These are phyloP conservation scores for Plasmodium knowlesi DNA, from an alignment of 169 alveolate genomes.

Conservation along the genomic window DNA sequence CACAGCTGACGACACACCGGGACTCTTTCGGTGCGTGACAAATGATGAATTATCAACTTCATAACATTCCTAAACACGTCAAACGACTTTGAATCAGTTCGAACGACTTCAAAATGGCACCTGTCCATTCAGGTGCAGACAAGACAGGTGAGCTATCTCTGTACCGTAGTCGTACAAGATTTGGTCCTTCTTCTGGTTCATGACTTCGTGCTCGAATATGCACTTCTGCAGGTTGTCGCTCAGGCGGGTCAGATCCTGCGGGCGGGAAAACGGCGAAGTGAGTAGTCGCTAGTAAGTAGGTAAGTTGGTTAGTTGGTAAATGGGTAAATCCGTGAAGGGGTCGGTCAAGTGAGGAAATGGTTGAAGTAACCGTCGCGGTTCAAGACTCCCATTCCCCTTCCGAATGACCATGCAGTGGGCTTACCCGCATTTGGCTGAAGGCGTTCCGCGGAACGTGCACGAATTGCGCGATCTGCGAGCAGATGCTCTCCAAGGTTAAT, in stretches of 20 bases:
- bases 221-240: constrained; percentile 21
- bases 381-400: too few relatives aligned
- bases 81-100: neutral
- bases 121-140: constrained; percentile 16
- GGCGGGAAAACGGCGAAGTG: neutral
- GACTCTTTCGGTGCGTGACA: neutral
- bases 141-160: constrained; percentile 60
- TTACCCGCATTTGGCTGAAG: constrained; percentile 23
- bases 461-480: constrained; percentile 18
- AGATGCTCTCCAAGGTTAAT: constrained; percentile 9
- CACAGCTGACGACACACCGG: neutral
- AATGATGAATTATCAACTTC: neutral
- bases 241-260: constrained; percentile 7
- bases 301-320: neutral
- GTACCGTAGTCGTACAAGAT: constrained; percentile 48
- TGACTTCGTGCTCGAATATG: constrained; percentile 49
- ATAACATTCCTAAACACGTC: neutral
- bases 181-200: constrained; percentile 29
- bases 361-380: too few relatives aligned
- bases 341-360: too few relatives aligned
- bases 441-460: constrained; percentile 28
- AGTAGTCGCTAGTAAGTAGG: neutral
- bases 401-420: neutral
- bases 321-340: neutral
- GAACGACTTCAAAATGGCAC: neutral